Evolutionary conservation across 108 stramenopile genomes (phyloP).

Genomic region (Nitzschia palea): DNA sequence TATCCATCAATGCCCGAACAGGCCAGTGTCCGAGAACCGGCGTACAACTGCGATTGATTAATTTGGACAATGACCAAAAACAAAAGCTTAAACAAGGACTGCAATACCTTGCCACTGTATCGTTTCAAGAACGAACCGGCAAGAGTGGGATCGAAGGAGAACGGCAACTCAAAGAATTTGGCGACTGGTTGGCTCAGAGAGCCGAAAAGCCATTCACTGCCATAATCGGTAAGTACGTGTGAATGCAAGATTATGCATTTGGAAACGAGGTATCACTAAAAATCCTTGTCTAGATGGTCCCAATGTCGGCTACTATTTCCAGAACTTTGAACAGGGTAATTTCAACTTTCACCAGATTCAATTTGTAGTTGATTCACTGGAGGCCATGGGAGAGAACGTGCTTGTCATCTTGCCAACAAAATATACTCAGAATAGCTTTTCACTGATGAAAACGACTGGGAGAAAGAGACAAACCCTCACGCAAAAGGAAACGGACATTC

Average conservation of each 20-base stretch:
- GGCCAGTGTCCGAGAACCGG: conserved; percentile 66
- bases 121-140: conserved; percentile 43
- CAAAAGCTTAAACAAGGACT: conserved; percentile 55
- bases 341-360: conserved; percentile 71
- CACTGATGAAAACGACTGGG: conserved; percentile 22
- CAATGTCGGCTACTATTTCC: conserved; percentile 83
- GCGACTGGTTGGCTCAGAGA: conserved; percentile 65
- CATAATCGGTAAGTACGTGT: conserved; percentile 66
- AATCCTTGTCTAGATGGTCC: conserved; percentile 58
- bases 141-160: conserved; percentile 27
- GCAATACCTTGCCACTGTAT: conserved; percentile 35
- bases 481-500: conserved; percentile 38
- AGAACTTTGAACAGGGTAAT: conserved; percentile 71
- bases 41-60: conserved; percentile 62
- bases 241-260: not conserved
- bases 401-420: conserved; percentile 46
- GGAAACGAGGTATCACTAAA: not conserved
- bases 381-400: conserved; percentile 69
- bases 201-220: conserved; percentile 81
- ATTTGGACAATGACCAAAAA: conserved; percentile 59
- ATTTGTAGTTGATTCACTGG: conserved; percentile 68
- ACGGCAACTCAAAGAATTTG: conserved; percentile 56
- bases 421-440: conserved; percentile 26
- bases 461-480: conserved; percentile 33
- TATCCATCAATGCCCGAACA: conserved; percentile 52